Evolutionary conservation across 2,329 filamentous ascomycete species (phyloP).

Genomic region (Paraphoma chrysanthemicola): DNA sequence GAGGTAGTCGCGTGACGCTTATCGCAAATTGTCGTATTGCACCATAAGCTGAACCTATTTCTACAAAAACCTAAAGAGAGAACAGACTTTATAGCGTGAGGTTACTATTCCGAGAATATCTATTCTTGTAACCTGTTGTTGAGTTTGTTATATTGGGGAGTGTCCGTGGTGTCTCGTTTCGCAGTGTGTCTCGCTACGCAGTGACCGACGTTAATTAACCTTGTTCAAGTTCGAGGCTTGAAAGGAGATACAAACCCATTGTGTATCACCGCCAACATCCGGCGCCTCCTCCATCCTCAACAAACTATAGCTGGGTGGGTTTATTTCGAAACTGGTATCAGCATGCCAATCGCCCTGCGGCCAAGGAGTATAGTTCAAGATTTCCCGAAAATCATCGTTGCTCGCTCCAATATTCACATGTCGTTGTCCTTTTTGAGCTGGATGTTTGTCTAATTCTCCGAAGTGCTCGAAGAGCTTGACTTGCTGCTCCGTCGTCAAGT

Average conservation of each 20-base stretch:
- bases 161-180: too few relatives aligned
- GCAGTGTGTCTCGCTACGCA: too few relatives aligned
- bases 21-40: too few relatives aligned
- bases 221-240: not conserved
- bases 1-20: too few relatives aligned
- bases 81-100: too few relatives aligned
- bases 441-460: slow-evolving; percentile 1
- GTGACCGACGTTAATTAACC: too few relatives aligned
- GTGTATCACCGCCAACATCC: slow-evolving; percentile 44
- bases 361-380: not conserved
- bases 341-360: slow-evolving; percentile 9
- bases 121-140: too few relatives aligned
- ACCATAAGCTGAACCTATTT: too few relatives aligned
- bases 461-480: slow-evolving; percentile 5
- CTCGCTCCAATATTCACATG: not conserved
- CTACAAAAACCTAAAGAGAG: too few relatives aligned
- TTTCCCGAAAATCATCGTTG: not conserved
- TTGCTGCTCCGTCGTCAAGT: slow-evolving; percentile 46
- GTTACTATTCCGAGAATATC: too few relatives aligned
- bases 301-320: slow-evolving; percentile 15
- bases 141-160: too few relatives aligned
- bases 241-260: slow-evolving; percentile 30
- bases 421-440: not conserved
- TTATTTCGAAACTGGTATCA: slow-evolving; percentile 16
- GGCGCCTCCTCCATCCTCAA: slow-evolving; percentile 21